These are phyloP conservation scores for Beauveria rudraprayagi DNA, from an alignment of 2,329 filamentous ascomycete genomes.

Conservation along the genomic window DNA sequence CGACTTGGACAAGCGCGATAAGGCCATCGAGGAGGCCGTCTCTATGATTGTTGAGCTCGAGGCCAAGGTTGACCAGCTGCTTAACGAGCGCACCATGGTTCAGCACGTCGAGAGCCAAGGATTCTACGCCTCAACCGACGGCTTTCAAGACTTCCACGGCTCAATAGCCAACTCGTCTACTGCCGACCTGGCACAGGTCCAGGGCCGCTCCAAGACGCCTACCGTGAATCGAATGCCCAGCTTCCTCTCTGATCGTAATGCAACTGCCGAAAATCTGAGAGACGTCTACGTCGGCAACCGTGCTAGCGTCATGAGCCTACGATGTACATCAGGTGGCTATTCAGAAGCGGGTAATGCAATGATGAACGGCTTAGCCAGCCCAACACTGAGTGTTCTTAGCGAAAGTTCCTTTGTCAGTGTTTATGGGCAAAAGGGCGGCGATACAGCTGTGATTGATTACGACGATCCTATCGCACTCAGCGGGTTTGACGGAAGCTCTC, in stretches of 20 bases:
- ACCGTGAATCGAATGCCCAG: conserved; percentile 53
- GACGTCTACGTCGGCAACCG: conserved; percentile 47
- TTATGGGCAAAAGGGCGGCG: conserved; percentile 42
- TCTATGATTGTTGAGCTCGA: conserved; percentile 61
- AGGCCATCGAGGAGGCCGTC: conserved; percentile 63
- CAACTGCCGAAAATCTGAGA: conserved; percentile 52
- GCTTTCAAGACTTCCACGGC: conserved; percentile 17
- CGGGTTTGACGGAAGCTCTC: conserved; percentile 16
- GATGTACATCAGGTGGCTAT: conserved; percentile 36
- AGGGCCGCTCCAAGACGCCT: conserved; percentile 24
- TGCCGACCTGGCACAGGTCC: conserved; percentile 13
- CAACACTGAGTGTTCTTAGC: conserved; percentile 55
- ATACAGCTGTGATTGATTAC: conserved; percentile 19
- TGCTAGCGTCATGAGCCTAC: conserved; percentile 42
- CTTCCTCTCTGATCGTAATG: conserved; percentile 53
- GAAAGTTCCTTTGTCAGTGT: conserved; percentile 61
- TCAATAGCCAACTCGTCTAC: conserved; percentile 17
- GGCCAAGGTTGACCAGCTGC: conserved; percentile 45
- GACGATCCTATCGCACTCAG: conserved; percentile 25
- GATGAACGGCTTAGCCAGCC: conserved; percentile 41
- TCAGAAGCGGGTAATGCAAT: conserved; percentile 26
- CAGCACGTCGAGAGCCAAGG: conserved; percentile 39
- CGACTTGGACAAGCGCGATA: conserved; percentile 60
- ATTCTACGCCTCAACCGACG: conserved; percentile 24
- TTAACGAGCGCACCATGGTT: conserved; percentile 46